phyloP scores from a whole-genome alignment of 2,329 filamentous ascomycete species.

The Exophiala bonariae region DNA sequence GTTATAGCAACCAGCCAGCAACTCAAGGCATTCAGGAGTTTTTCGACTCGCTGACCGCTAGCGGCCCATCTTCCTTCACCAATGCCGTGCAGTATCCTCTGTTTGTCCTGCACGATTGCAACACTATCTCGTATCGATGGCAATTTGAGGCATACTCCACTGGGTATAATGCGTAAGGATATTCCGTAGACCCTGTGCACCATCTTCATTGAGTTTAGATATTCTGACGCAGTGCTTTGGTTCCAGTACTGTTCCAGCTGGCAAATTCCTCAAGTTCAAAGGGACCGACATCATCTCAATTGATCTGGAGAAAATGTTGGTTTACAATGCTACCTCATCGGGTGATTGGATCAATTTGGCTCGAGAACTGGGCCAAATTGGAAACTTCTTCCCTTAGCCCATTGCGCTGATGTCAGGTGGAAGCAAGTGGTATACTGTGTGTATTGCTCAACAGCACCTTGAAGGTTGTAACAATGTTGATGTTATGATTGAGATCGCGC shows the following conservation, averaged over 20 bases:
- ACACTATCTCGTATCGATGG: not conserved
- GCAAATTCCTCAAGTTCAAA: not conserved
- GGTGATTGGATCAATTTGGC: slow-evolving; percentile 2
- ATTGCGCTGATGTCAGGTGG: not conserved
- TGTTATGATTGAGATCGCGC: no score
- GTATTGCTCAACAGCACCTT: no score
- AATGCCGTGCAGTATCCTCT: slow-evolving; percentile 1
- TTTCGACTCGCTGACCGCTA: not conserved
- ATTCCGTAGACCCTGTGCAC: not conserved
- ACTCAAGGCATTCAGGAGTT: not conserved
- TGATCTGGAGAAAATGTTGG: not conserved
- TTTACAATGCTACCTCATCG: slow-evolving; percentile 1
- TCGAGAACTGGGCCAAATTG: slow-evolving; percentile 1
- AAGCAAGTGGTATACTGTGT: no score
- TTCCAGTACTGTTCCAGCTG: slow-evolving; percentile 1
- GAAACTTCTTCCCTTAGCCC: not conserved
- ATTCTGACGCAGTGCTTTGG: not conserved
- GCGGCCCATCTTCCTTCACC: not conserved
- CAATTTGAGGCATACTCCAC: slow-evolving; percentile 1
- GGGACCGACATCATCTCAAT: slow-evolving; percentile 1
- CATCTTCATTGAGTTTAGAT: not conserved
- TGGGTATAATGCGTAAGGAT: slow-evolving; percentile 1
- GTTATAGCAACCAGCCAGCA: not conserved
- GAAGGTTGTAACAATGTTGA: no score
- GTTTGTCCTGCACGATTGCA: slow-evolving; percentile 1